These are phyloP conservation scores for Craterostigma plantagineum DNA, from an alignment of 257 asterid genomes.

Conservation along the genomic window DNA sequence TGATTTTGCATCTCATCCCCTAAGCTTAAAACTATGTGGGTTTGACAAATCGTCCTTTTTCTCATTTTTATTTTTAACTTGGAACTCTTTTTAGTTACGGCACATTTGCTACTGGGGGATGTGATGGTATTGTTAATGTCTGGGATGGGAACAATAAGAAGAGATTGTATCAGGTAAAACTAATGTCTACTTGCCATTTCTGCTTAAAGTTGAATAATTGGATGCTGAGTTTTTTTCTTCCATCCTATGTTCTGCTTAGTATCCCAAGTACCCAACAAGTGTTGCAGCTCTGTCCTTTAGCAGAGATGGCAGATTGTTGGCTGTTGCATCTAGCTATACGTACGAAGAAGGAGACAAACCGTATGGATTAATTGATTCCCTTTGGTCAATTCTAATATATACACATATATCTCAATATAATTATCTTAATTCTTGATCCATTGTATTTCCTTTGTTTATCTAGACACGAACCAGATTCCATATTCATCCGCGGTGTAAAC, in stretches of 20 bases:
- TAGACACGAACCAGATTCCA: slow-evolving; percentile 85
- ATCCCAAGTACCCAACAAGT: slow-evolving; percentile 68
- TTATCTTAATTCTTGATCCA: neutral
- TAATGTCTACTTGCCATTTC: neutral
- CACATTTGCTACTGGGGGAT: slow-evolving; percentile 79
- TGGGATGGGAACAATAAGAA: slow-evolving; percentile 99
- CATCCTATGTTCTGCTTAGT: slow-evolving; percentile 19
- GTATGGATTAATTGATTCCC: slow-evolving; percentile 34
- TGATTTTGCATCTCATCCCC: neutral
- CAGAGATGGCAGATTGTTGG: slow-evolving; percentile 76
- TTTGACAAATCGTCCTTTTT: neutral
- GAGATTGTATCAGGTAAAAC: slow-evolving; percentile 78
- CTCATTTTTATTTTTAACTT: slow-evolving; percentile 1
- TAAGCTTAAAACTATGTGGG: too few species aligned
- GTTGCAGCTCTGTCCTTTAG: slow-evolving; percentile 72
- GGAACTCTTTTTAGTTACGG: slow-evolving; percentile 63
- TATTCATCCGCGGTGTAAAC: slow-evolving; percentile 64
- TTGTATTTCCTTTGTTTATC: slow-evolving; percentile 7
- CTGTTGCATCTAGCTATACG: slow-evolving; percentile 86
- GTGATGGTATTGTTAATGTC: slow-evolving; percentile 83
- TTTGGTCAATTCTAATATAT: too few species aligned
- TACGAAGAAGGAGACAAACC: slow-evolving; percentile 77
- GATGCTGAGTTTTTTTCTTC: neutral
- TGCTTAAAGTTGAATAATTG: neutral
- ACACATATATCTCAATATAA: too few species aligned